These are phyloP conservation scores for Madurella mycetomatis DNA, from an alignment of 2,329 filamentous ascomycete species.

Conservation along the genomic window DNA sequence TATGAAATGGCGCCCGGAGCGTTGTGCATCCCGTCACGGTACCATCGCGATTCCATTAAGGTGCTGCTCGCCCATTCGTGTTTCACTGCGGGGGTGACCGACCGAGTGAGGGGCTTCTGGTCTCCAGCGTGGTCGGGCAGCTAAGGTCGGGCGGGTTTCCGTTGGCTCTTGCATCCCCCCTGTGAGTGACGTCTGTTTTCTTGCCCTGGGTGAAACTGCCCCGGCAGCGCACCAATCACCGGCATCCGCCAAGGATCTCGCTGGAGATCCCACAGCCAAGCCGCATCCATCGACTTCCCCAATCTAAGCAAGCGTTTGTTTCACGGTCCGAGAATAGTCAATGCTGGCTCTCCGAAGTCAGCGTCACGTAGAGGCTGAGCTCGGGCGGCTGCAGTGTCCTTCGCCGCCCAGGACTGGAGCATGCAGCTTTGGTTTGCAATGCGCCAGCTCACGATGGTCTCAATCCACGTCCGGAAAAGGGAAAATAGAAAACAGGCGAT, in stretches of 20 bases:
- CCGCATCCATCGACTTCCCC: conserved; percentile 1
- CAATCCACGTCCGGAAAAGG: conserved; percentile 14
- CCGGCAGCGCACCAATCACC: conserved; percentile 13
- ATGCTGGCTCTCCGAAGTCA: neutral
- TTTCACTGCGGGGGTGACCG: conserved; percentile 20
- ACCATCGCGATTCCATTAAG: conserved; percentile 3
- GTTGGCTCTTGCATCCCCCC: conserved; percentile 18
- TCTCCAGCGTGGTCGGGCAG: conserved; percentile 1
- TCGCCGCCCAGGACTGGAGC: neutral
- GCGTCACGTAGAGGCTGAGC: neutral
- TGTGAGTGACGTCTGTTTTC: conserved; percentile 21
- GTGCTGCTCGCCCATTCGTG: conserved; percentile 1
- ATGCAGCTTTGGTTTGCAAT: neutral
- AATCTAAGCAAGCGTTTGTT: neutral
- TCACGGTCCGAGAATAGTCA: conserved; percentile 3
- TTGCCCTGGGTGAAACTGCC: conserved; percentile 1
- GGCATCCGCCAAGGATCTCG: conserved; percentile 6
- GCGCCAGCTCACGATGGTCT: conserved; percentile 13
- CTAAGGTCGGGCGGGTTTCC: conserved; percentile 3
- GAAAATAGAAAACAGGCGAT: conserved; percentile 17
- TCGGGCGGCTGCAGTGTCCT: conserved; percentile 7
- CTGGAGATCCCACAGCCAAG: conserved; percentile 13
- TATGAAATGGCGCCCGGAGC: too few species aligned
- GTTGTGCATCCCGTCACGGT: neutral
- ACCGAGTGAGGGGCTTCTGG: conserved; percentile 16